These are phyloP conservation scores for Pseudocercospora crystallina DNA, from an alignment of 2,329 filamentous ascomycete genomes.

Conservation along the genomic window DNA sequence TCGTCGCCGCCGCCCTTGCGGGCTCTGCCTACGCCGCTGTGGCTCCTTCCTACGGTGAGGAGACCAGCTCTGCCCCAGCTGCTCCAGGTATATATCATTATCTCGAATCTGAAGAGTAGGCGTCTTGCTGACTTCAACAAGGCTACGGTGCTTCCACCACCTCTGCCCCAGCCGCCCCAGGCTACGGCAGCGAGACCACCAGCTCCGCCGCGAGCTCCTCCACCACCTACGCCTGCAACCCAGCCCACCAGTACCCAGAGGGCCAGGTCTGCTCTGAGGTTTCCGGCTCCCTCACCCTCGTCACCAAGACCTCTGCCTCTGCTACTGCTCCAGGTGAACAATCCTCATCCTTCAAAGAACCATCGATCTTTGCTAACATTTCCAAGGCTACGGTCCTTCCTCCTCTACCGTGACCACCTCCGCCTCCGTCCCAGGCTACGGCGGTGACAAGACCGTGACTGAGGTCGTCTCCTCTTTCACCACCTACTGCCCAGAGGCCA, in stretches of 20 bases:
- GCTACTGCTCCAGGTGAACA: conserved; percentile 20
- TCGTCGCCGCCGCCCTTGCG: conserved; percentile 37
- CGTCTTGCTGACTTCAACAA: background rate
- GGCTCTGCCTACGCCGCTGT: conserved; percentile 39
- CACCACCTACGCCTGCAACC: conserved; percentile 6
- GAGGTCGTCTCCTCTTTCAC: conserved; percentile 24
- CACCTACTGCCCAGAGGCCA: conserved; percentile 31
- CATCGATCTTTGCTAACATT: too few relatives aligned
- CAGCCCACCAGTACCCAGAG: conserved; percentile 9
- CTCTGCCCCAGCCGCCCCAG: conserved; percentile 3
- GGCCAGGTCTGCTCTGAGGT: conserved; percentile 7
- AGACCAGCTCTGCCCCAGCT: conserved; percentile 21
- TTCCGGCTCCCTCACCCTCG: too few relatives aligned
- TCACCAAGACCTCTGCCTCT: background rate
- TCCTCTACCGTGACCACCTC: conserved; percentile 8
- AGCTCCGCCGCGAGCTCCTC: background rate
- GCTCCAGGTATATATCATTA: background rate
- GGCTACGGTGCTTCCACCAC: background rate
- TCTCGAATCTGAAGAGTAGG: too few relatives aligned
- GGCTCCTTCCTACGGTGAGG: too few relatives aligned
- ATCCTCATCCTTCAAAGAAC: background rate
- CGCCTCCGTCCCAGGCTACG: background rate
- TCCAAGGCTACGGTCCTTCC: background rate
- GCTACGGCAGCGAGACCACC: background rate
- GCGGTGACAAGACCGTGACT: conserved; percentile 16